Conservation (phyloP, 768 basidiomycete genomes). For the Clavulina sp. region DNA sequence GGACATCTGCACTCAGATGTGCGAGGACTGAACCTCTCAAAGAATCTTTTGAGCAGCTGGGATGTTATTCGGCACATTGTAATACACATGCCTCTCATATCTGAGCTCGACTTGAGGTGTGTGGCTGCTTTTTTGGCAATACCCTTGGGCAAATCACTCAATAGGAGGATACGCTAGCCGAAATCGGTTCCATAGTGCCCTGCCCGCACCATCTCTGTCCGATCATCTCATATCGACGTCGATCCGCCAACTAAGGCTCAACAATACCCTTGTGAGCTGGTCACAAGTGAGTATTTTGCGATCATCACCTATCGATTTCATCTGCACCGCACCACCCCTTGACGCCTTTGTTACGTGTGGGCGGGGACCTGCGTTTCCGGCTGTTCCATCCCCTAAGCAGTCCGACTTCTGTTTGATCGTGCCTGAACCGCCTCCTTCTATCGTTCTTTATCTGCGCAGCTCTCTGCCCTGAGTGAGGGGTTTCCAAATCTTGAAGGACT, state of each 20-base stretch:
- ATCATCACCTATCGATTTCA: constrained; percentile 19
- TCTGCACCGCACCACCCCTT: neutral
- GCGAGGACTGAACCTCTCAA: constrained; percentile 65
- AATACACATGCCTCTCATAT: constrained; percentile 39
- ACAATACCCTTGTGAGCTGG: constrained; percentile 58
- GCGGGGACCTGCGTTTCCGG: too few relatives aligned
- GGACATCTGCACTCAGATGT: constrained; percentile 31
- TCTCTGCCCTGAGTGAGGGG: constrained; percentile 4
- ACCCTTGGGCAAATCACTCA: constrained; percentile 11
- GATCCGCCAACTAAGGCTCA: constrained; percentile 57
- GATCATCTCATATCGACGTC: too few relatives aligned
- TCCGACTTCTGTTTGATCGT: too few relatives aligned
- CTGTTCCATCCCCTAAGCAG: too few relatives aligned
- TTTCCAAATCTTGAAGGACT: constrained; percentile 19
- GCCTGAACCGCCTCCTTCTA: too few relatives aligned
- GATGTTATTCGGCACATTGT: constrained; percentile 44
- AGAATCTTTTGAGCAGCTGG: constrained; percentile 59
- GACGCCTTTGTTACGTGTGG: neutral
- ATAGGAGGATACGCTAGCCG: constrained; percentile 33
- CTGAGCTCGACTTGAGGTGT: constrained; percentile 63
- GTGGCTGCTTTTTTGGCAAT: constrained; percentile 16
- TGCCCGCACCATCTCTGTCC: constrained; percentile 20
- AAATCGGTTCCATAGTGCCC: constrained; percentile 36
- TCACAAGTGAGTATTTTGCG: constrained; percentile 29
- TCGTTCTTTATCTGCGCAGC: too few relatives aligned